Conservation (phyloP, 805 yeast genomes). For the Pichia exigua region DNA sequence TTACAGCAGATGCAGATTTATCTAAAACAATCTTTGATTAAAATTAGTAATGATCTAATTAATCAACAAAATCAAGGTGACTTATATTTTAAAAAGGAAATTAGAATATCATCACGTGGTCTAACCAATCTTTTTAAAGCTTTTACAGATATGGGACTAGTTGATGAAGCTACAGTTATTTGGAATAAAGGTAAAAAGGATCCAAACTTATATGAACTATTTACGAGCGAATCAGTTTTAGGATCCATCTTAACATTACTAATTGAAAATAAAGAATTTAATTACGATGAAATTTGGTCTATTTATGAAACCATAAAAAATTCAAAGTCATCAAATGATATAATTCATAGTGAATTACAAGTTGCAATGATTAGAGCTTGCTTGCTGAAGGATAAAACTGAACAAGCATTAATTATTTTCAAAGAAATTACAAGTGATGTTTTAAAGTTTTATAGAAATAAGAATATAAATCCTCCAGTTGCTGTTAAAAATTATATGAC, state of each 20-base stretch:
- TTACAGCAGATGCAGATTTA: constrained; percentile 40
- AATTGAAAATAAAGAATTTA: constrained; percentile 47
- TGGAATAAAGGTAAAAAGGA: constrained; percentile 57
- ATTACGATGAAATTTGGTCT: constrained; percentile 50
- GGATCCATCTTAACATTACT: constrained; percentile 65
- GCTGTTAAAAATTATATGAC: constrained; percentile 45
- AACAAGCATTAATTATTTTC: constrained; percentile 56
- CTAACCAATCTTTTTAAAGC: constrained; percentile 50
- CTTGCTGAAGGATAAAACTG: constrained; percentile 51
- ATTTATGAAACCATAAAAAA: constrained; percentile 38
- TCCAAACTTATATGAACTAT: constrained; percentile 32
- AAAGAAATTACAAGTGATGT: constrained; percentile 47
- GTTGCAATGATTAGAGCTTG: constrained; percentile 71
- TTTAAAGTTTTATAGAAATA: constrained; percentile 24
- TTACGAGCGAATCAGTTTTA: constrained; percentile 56
- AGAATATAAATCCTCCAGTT: constrained; percentile 18
- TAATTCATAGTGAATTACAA: constrained; percentile 40
- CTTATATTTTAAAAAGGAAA: constrained; percentile 21
- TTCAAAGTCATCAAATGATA: constrained; percentile 16
- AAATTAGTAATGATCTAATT: constrained; percentile 35
- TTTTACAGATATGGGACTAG: constrained; percentile 48
- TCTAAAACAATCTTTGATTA: constrained; percentile 36
- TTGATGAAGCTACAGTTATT: constrained; percentile 53
- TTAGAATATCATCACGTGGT: constrained; percentile 40
- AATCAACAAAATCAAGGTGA: neutral